Percentiles rank a stretch among this genome's conserved stretches.
These are phyloP conservation scores for Pezicula neosporulosa DNA, from an alignment of 2,329 filamentous ascomycete genomes.

Conservation along the genomic window DNA sequence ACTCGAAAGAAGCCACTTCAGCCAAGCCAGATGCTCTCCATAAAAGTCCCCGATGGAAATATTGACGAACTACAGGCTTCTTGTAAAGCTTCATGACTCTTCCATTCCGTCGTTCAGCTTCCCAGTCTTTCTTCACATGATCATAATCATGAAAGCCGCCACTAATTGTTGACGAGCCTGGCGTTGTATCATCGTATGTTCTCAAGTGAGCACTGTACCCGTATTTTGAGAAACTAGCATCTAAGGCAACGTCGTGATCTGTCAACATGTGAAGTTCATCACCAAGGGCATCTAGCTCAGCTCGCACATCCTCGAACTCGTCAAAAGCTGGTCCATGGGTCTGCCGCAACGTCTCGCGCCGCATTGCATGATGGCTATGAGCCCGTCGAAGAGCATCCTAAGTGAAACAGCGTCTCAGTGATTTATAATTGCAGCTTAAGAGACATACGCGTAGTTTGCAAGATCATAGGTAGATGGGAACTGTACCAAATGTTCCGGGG, in stretches of 20 bases:
- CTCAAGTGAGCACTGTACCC: slow-evolving; percentile 58
- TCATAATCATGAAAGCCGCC: slow-evolving; percentile 17
- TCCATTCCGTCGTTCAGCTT: slow-evolving; percentile 30
- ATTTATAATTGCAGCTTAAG: no score
- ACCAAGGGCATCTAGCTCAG: slow-evolving; percentile 48
- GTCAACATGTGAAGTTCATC: slow-evolving; percentile 50
- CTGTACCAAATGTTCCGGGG: slow-evolving; percentile 35
- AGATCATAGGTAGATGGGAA: no score
- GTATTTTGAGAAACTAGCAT: slow-evolving; percentile 60
- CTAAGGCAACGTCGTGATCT: slow-evolving; percentile 50
- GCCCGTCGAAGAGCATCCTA: slow-evolving; percentile 42
- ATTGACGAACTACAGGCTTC: slow-evolving; percentile 58
- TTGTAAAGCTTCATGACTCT: slow-evolving; percentile 53
- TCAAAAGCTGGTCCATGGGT: slow-evolving; percentile 48
- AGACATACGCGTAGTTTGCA: no score
- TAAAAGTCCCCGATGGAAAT: slow-evolving; percentile 61
- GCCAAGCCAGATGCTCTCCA: slow-evolving; percentile 57
- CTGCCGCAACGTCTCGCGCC: slow-evolving; percentile 41
- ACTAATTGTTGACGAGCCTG: slow-evolving; percentile 18
- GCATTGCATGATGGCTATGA: slow-evolving; percentile 49
- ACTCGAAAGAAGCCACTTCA: slow-evolving; percentile 61
- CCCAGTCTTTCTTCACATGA: slow-evolving; percentile 34
- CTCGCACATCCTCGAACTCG: slow-evolving; percentile 52
- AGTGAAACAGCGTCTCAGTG: no score
- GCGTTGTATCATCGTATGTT: slow-evolving; percentile 36